Conservation (phyloP, 108 stramenopile genomes). For the Cyclotella distinguenda region DNA sequence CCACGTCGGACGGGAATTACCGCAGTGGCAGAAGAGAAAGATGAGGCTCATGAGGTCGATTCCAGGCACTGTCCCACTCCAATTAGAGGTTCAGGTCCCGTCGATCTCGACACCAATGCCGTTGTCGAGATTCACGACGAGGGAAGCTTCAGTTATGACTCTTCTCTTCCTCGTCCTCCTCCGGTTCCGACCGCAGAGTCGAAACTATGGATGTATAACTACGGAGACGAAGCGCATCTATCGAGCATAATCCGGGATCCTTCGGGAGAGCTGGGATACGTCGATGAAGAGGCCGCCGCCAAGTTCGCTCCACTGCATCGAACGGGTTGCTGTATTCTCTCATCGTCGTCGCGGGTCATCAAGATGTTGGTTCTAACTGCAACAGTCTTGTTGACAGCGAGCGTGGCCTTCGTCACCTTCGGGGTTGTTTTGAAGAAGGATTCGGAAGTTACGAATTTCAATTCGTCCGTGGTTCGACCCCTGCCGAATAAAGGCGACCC, state of each 20-base stretch:
- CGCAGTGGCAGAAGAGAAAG: background rate
- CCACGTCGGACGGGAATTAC: constrained; percentile 2
- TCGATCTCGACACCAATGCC: background rate
- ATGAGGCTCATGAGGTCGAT: background rate
- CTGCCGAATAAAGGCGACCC: background rate
- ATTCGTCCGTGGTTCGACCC: background rate
- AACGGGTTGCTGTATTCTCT: background rate
- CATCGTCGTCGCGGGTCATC: background rate
- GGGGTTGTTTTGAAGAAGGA: constrained; percentile 7
- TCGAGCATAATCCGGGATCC: constrained; percentile 13
- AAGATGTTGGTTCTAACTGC: constrained; percentile 1
- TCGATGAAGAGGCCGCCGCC: constrained; percentile 13
- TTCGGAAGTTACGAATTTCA: background rate
- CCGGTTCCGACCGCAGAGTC: background rate
- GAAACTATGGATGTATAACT: background rate
- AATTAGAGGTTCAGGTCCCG: background rate
- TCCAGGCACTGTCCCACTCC: background rate
- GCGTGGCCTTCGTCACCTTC: constrained; percentile 7
- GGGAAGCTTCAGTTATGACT: background rate
- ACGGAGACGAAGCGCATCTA: constrained; percentile 2
- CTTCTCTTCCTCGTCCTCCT: constrained; percentile 1
- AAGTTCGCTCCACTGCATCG: constrained; percentile 2
- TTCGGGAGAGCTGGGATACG: constrained; percentile 4
- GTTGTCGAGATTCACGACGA: background rate
- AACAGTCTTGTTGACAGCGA: background rate